These are phyloP conservation scores for Solanum gracilifrons DNA, from an alignment of 257 asterid genomes.

Conservation along the genomic window DNA sequence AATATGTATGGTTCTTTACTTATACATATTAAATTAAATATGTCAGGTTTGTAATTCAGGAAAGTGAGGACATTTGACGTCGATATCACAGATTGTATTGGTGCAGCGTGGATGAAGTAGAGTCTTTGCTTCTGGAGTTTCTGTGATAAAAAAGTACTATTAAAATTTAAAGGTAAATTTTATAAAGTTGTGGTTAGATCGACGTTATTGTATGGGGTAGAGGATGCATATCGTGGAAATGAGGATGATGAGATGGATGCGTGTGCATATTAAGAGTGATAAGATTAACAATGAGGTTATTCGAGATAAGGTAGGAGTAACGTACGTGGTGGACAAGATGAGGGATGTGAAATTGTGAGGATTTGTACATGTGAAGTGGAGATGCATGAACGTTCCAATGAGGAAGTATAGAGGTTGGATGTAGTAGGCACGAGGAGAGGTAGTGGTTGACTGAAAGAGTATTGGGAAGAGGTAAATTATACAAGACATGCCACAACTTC, in stretches of 20 bases:
- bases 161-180: too few relatives aligned
- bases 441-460: neutral
- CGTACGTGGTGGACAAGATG: neutral
- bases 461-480: neutral
- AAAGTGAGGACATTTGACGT: too few relatives aligned
- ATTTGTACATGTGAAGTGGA: neutral
- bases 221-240: neutral
- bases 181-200: neutral
- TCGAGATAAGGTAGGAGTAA: neutral
- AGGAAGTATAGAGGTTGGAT: neutral
- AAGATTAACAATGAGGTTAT: neutral
- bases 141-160: neutral
- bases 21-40: too few relatives aligned
- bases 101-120: neutral
- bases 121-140: neutral
- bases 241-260: neutral
- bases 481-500: neutral
- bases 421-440: neutral
- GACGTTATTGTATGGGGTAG: neutral
- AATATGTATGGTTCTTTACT: too few relatives aligned
- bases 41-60: too few relatives aligned
- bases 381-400: fast-evolving
- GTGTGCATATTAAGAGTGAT: too few relatives aligned
- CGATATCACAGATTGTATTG: too few relatives aligned
- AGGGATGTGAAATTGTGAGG: neutral